Evolutionary conservation across 441 rosid genomes (phyloP).

Genomic region (Populus hybrid): DNA sequence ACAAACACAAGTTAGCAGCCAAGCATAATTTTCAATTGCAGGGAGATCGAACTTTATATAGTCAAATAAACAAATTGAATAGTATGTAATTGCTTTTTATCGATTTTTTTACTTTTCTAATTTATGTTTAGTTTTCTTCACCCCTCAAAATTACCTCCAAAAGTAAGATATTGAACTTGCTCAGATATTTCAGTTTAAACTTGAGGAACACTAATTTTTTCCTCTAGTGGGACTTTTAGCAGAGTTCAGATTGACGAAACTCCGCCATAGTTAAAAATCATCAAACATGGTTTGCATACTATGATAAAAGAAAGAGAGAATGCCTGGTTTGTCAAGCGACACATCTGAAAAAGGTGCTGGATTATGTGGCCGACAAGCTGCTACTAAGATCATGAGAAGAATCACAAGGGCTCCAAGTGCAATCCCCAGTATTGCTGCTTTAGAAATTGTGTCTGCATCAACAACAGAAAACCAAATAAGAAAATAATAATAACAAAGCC

Average conservation of each 20-base stretch:
- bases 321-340: constrained; percentile 88
- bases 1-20: constrained; percentile 22
- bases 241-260: background rate
- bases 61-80: no score
- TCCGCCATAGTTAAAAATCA: background rate
- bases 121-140: background rate
- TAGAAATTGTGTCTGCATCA: constrained; percentile 69
- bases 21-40: background rate
- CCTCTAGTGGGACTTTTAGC: background rate
- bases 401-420: constrained; percentile 78
- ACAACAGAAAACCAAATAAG: background rate
- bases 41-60: background rate
- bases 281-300: background rate
- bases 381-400: constrained; percentile 81
- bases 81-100: no score
- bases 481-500: background rate
- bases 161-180: background rate
- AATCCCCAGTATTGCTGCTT: constrained; percentile 90
- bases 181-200: background rate
- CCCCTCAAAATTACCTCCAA: background rate
- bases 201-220: background rate
- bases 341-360: constrained; percentile 58
- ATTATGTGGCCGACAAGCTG: constrained; percentile 73
- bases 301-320: constrained; percentile 1
- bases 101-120: background rate